phyloP scores from a whole-genome alignment of 179 eudicot genomes.

The Corrigiola litoralis region DNA sequence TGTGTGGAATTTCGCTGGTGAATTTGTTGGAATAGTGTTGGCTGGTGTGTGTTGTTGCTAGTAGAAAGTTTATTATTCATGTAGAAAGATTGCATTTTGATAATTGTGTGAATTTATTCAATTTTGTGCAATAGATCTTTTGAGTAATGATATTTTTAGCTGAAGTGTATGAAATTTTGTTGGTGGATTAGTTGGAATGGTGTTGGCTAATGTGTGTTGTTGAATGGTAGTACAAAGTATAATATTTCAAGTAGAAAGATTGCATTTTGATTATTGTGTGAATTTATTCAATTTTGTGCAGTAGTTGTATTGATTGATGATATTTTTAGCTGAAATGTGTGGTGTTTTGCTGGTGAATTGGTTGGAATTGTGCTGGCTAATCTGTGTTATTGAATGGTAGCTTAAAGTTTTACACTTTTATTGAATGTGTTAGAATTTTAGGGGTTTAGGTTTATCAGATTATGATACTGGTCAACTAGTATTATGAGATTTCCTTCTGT shows the following conservation, averaged over 20 bases:
- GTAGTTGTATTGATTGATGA: slow-evolving; percentile 15
- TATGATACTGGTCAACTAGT: too few species aligned
- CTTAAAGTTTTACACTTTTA: too few species aligned
- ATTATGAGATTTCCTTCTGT: too few species aligned
- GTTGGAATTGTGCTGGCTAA: not conserved
- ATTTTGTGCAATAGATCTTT: not conserved
- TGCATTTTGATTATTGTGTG: too few species aligned
- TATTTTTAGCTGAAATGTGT: slow-evolving; percentile 5
- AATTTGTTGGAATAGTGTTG: not conserved
- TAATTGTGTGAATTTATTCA: not conserved
- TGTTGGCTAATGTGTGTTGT: not conserved
- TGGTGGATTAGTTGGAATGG: not conserved
- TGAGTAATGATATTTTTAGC: slow-evolving; percentile 13
- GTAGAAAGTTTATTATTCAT: not conserved
- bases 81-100: not conserved
- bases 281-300: not conserved
- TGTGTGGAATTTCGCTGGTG: not conserved
- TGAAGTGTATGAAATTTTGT: slow-evolving; percentile 1
- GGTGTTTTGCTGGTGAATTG: not conserved
- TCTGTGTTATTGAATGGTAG: not conserved
- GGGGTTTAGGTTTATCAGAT: too few species aligned
- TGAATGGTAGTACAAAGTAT: not conserved
- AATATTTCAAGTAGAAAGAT: not conserved
- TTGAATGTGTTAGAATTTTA: too few species aligned
- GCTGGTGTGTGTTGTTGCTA: not conserved